phyloP scores from a whole-genome alignment of 257 asterid genomes.

The Scutellaria barbata region DNA sequence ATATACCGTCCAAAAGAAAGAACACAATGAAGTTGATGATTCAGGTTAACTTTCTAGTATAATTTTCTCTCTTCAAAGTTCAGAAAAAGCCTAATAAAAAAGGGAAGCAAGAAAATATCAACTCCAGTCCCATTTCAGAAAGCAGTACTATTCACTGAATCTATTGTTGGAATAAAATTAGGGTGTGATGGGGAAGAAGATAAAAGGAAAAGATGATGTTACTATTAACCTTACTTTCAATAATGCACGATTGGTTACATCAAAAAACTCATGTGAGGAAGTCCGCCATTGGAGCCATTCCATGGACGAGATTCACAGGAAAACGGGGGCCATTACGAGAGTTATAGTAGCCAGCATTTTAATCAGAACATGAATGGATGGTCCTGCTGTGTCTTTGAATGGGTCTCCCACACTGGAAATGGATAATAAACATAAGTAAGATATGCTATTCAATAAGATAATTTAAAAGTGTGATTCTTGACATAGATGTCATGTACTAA shows the following conservation, averaged over 20 bases:
- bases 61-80: not conserved
- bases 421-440: not conserved
- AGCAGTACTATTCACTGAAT: constrained; percentile 3
- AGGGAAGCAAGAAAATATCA: constrained; percentile 19
- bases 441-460: too few relatives aligned
- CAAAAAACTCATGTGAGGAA: constrained; percentile 33
- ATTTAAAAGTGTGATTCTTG: too few relatives aligned
- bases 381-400: constrained; percentile 99
- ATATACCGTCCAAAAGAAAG: not conserved
- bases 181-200: too few relatives aligned
- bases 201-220: not conserved
- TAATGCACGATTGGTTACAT: constrained; percentile 36
- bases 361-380: constrained; percentile 93
- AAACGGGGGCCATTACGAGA: constrained; percentile 97
- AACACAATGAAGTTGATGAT: not conserved
- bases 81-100: constrained; percentile 18
- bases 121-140: not conserved
- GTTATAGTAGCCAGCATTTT: constrained; percentile 98
- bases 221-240: constrained; percentile 27
- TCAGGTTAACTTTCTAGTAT: not conserved
- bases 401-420: constrained; percentile 94
- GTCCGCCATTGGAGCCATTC: not conserved
- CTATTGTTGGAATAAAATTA: constrained; percentile 17
- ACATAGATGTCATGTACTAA: too few relatives aligned
- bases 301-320: constrained; percentile 53